Conservation (phyloP, 495 filamentous ascomycete species). For the Xanthoparmelia taractica region DNA sequence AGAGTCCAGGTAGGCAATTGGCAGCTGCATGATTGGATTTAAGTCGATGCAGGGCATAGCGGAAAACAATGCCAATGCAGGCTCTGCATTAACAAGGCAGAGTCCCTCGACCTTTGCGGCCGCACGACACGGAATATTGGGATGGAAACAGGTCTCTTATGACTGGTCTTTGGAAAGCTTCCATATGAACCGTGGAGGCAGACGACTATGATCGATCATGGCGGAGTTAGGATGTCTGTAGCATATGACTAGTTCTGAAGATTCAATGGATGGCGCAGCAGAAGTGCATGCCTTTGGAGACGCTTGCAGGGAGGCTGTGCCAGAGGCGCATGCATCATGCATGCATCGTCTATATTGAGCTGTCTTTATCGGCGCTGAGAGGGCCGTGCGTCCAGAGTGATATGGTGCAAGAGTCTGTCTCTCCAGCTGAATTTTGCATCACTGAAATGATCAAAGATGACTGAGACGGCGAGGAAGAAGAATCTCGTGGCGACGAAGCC, state of each 20-base stretch:
- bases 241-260: background rate
- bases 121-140: background rate
- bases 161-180: background rate
- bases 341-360: background rate
- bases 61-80: background rate
- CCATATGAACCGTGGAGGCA: background rate
- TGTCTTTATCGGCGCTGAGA: background rate
- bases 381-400: background rate
- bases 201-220: background rate
- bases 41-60: background rate
- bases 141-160: background rate
- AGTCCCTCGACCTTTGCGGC: background rate
- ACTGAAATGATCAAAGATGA: background rate
- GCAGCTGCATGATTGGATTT: background rate
- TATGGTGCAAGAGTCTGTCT: background rate
- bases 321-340: background rate
- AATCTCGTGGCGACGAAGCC: background rate
- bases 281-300: background rate
- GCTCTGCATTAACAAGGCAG: background rate
- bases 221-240: background rate
- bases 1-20: background rate
- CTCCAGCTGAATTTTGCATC: background rate
- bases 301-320: slow-evolving; percentile 4
- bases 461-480: slow-evolving; percentile 1
- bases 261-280: background rate